A percentile compares a stretch with the other conserved stretches of the same genome.
Evolutionary conservation across 805 yeast genomes (phyloP).

Genomic region (Saccharomycopsis sp.): DNA sequence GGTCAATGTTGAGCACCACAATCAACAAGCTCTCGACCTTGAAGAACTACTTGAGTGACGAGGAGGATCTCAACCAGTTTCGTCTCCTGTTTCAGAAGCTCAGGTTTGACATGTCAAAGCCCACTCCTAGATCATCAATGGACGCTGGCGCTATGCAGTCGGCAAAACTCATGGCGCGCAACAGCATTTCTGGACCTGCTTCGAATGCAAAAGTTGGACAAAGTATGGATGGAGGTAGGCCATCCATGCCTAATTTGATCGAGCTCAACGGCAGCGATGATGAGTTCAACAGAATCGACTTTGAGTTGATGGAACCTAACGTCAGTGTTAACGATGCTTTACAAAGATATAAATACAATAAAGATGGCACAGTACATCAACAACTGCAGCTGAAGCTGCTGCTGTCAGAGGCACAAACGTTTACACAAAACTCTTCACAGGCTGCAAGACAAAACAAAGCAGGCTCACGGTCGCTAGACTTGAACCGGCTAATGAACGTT

Average conservation of each 20-base stretch:
- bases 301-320: constrained; percentile 7
- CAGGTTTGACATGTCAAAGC: constrained; percentile 19
- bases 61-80: constrained; percentile 16
- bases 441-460: too few relatives aligned
- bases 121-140: constrained; percentile 20
- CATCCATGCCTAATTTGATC: neutral
- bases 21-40: constrained; percentile 18
- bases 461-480: constrained; percentile 10
- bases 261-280: neutral
- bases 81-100: constrained; percentile 19
- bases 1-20: constrained; percentile 12
- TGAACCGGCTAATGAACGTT: constrained; percentile 1
- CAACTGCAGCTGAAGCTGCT: neutral
- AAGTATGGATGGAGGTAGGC: too few relatives aligned
- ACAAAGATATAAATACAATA: neutral
- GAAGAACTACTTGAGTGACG: constrained; percentile 17
- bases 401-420: neutral
- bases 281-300: constrained; percentile 9
- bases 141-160: constrained; percentile 4
- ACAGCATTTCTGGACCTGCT: neutral
- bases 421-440: neutral
- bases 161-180: neutral
- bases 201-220: neutral
- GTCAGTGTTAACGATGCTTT: neutral
- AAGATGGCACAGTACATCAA: neutral